Conservation (phyloP, 2,329 filamentous ascomycete species). For the Stemphylium vesicarium region DNA sequence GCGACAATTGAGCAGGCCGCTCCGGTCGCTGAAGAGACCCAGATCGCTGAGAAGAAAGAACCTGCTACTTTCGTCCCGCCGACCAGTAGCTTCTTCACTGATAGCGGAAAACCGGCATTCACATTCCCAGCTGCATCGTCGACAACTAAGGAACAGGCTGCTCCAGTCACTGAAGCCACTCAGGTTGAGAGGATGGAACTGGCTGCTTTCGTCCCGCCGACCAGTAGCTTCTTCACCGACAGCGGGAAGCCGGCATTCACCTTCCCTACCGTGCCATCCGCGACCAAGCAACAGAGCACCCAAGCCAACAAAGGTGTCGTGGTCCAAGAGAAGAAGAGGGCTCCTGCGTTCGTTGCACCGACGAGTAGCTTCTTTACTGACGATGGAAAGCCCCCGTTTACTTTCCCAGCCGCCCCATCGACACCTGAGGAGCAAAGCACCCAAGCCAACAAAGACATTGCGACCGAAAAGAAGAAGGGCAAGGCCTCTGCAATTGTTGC, state of each 20-base stretch:
- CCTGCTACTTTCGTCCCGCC: neutral
- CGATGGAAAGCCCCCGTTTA: slow-evolving; percentile 8
- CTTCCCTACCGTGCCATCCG: neutral
- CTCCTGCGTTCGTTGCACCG: neutral
- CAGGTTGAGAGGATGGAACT: no score
- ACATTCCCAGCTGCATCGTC: neutral
- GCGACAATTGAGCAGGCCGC: neutral
- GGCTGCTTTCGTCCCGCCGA: neutral
- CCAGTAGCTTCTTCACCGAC: slow-evolving; percentile 15
- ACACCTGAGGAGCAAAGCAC: neutral
- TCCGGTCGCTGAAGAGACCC: neutral
- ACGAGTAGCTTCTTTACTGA: slow-evolving; percentile 13
- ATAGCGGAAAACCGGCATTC: slow-evolving; percentile 14
- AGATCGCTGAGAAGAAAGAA: no score
- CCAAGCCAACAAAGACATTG: neutral
- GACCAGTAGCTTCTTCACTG: slow-evolving; percentile 12
- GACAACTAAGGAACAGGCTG: neutral
- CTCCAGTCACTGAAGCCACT: neutral
- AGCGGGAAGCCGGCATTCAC: slow-evolving; percentile 12
- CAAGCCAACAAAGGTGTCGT: neutral
- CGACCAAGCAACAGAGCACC: neutral
- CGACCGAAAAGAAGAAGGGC: neutral
- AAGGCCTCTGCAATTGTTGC: neutral
- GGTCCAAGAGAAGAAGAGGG: neutral
- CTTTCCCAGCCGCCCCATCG: neutral